These are phyloP conservation scores for Neofusicoccum laricinum DNA, from an alignment of 2,329 filamentous ascomycete species.

Conservation along the genomic window DNA sequence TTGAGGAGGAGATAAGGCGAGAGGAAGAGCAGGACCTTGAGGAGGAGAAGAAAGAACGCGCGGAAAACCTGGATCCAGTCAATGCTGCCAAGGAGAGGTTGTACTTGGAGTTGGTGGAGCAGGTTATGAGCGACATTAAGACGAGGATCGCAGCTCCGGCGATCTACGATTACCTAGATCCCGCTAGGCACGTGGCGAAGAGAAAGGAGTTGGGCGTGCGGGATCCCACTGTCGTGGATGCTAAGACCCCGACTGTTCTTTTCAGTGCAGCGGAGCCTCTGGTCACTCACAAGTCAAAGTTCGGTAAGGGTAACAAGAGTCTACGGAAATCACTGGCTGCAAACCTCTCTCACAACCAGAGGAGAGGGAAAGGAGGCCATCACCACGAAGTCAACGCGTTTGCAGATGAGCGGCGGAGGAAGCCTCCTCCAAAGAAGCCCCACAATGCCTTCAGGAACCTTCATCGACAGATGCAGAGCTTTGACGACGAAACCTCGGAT, in stretches of 20 bases:
- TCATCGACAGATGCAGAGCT: conserved; percentile 72
- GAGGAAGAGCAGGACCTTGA: conserved; percentile 82
- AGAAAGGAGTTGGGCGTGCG: conserved; percentile 75
- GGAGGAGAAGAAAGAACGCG: conserved; percentile 84
- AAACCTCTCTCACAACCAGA: background rate
- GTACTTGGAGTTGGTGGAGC: conserved; percentile 76
- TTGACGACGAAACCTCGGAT: conserved; percentile 75
- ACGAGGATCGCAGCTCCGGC: conserved; percentile 79
- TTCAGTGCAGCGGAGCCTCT: conserved; percentile 32
- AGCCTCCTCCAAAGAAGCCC: conserved; percentile 53
- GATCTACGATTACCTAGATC: conserved; percentile 78
- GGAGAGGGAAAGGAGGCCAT: conserved; percentile 7
- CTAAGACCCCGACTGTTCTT: conserved; percentile 54
- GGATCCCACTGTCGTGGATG: conserved; percentile 58
- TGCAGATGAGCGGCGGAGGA: conserved; percentile 58
- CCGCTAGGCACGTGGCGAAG: conserved; percentile 74
- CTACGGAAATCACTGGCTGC: conserved; percentile 10
- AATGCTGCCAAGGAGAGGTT: conserved; percentile 76
- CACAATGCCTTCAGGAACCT: conserved; percentile 71
- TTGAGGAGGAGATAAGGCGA: conserved; percentile 61
- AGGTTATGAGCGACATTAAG: conserved; percentile 84
- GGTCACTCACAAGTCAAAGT: conserved; percentile 2
- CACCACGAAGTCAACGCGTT: conserved; percentile 41
- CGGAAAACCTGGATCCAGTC: conserved; percentile 87
- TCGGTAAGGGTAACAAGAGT: conserved; percentile 5